Conservation (phyloP, 768 basidiomycete genomes). For the Rhodotorula babjevae region DNA sequence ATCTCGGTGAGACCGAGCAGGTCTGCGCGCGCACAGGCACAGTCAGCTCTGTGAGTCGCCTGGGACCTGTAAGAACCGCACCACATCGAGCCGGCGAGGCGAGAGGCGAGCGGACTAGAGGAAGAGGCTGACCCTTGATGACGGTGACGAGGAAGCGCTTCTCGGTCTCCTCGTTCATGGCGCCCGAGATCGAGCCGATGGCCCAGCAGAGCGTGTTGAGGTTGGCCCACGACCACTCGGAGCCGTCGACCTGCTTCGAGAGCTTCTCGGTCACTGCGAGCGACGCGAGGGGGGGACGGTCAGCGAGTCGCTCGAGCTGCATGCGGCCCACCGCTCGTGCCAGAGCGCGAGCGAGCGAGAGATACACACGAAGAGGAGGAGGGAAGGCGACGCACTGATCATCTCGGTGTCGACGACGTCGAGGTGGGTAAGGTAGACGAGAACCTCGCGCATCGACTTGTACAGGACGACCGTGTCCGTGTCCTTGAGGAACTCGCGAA, state of each 20-base stretch:
- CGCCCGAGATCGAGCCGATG: conserved; percentile 96
- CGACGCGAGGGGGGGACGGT: conserved; percentile 31
- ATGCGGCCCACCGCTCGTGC: no score
- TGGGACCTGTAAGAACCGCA: no score
- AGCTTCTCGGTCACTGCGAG: conserved; percentile 78
- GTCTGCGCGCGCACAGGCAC: conserved; percentile 50
- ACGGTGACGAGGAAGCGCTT: conserved; percentile 98
- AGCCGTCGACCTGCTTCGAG: conserved; percentile 72
- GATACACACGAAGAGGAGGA: neutral
- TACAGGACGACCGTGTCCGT: conserved; percentile 96
- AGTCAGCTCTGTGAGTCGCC: neutral
- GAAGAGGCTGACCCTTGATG: conserved; percentile 60
- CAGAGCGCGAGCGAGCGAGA: neutral
- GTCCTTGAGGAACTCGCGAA: conserved; percentile 88
- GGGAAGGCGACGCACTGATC: conserved; percentile 52
- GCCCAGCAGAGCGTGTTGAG: conserved; percentile 99
- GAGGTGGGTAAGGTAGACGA: conserved; percentile 95
- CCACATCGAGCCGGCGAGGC: neutral
- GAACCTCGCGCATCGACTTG: conserved; percentile 95
- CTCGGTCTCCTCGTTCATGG: conserved; percentile 99
- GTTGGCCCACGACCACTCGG: conserved; percentile 99
- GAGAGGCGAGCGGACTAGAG: no score
- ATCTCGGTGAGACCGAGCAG: conserved; percentile 94
- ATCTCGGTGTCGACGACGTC: conserved; percentile 94
- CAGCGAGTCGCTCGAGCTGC: no score